These are phyloP conservation scores for Paramyrothecium roridum DNA, from an alignment of 2,329 filamentous ascomycete species.

Conservation along the genomic window DNA sequence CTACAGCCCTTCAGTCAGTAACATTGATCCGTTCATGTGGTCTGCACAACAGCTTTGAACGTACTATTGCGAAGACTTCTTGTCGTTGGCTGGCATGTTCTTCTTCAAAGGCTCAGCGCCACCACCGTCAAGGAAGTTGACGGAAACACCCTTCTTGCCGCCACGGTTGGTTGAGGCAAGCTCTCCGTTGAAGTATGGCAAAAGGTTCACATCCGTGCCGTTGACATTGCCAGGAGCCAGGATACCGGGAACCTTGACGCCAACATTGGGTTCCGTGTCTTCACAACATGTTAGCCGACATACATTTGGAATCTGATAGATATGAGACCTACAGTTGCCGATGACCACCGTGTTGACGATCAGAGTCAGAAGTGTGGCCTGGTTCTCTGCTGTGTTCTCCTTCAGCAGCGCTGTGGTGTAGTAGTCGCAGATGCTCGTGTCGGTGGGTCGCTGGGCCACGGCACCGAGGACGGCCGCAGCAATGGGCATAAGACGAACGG, in stretches of 20 bases:
- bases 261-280: slow-evolving; percentile 52
- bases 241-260: slow-evolving; percentile 54
- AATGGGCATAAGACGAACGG: background rate
- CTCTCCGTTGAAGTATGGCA: slow-evolving; percentile 56
- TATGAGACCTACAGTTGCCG: slow-evolving; percentile 47
- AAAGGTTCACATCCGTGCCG: slow-evolving; percentile 50
- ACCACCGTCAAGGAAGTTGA: slow-evolving; percentile 62
- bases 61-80: slow-evolving; percentile 54
- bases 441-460: slow-evolving; percentile 42
- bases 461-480: slow-evolving; percentile 13
- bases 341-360: slow-evolving; percentile 63
- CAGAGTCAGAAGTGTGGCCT: slow-evolving; percentile 51
- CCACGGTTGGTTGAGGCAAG: slow-evolving; percentile 52
- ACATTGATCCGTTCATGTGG: too few relatives aligned
- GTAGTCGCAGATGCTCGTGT: slow-evolving; percentile 58
- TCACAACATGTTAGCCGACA: background rate
- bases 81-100: slow-evolving; percentile 51
- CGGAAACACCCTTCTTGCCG: slow-evolving; percentile 36
- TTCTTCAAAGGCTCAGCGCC: slow-evolving; percentile 51
- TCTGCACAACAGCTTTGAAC: slow-evolving; percentile 7
- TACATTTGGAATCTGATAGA: background rate
- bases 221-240: slow-evolving; percentile 47
- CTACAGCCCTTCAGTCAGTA: slow-evolving; percentile 21
- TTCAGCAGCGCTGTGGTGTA: slow-evolving; percentile 58
- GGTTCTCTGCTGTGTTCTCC: slow-evolving; percentile 57